A percentile compares a stretch with the other conserved stretches of the same genome.
Conservation (phyloP, 306 rosid species). For the Lagenaria siceraria region DNA sequence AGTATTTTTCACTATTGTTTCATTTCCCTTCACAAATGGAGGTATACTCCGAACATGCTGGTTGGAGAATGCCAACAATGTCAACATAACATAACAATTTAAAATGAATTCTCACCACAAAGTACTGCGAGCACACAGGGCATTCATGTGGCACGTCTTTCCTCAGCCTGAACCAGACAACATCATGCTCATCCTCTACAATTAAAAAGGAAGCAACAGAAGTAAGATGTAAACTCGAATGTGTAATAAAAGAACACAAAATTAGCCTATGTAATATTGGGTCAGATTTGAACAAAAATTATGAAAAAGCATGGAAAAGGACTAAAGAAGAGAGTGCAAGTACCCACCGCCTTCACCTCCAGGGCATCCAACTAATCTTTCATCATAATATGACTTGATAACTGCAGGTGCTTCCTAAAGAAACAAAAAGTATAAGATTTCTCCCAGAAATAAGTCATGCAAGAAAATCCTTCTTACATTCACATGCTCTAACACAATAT, state of each 20-base stretch:
- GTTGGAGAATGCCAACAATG: not conserved
- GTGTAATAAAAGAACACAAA: not conserved
- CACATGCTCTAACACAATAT: not conserved
- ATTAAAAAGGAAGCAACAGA: not conserved
- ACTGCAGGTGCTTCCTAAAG: conserved; percentile 35
- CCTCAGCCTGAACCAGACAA: conserved; percentile 51
- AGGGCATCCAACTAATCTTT: conserved; percentile 42
- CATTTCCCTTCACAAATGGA: not conserved
- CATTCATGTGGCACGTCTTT: conserved; percentile 35
- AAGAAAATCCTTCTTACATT: not conserved
- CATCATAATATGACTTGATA: conserved; percentile 26
- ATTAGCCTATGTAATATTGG: not conserved
- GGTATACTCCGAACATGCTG: not conserved
- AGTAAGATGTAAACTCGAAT: not conserved
- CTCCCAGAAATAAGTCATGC: not conserved
- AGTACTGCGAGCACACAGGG: conserved; percentile 32
- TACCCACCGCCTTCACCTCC: conserved; percentile 34
- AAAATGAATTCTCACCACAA: conserved; percentile 18
- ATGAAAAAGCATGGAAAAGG: not conserved
- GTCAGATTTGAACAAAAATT: not conserved
- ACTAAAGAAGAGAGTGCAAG: conserved; percentile 1
- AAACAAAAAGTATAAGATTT: not conserved
- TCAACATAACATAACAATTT: not conserved
- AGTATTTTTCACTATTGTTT: not conserved
- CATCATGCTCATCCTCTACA: conserved; percentile 43